Base-by-base conservation (phyloP, 2,329 filamentous ascomycete species). In the Didymella exigua region DNA sequence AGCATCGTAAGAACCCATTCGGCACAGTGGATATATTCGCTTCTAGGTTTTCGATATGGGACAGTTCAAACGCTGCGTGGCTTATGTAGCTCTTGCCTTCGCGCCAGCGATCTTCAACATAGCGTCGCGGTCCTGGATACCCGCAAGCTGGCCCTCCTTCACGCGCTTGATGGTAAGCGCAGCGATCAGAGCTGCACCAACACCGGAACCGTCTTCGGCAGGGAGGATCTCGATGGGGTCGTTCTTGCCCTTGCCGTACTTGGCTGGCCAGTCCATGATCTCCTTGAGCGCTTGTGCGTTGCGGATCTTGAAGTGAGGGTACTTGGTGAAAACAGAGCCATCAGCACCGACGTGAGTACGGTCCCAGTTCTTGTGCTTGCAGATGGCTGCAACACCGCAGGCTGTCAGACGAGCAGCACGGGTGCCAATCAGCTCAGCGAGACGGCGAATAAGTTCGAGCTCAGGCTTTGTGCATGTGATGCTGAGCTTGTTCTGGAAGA, bases 251-350 rank as follows among this genome's bases (percentile, higher is more conserved):
- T 92, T 76, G 59, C 75, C 89, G 75, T 87, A 88, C 78, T 90
- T 90, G 50, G 84, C 86, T 2, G 89, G 86, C 93, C 93, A 98
- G 81, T 96, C 93, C 31, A 99, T 86, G 63, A 99, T 97, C 81
- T 99, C 95, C 50, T 91, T 87, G 48, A 99, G 84, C 24, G 95
- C 95, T 75, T 88, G 83, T 13, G 95, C 93, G 51, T 93, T 93
- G 49, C 95, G 89, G 54, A 87, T 86, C 83, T 97, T 97, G 85
- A 99, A 99, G 79, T 96, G 90, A 11, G 95, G 95, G 79, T 99
- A 99, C 77, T 98, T 98, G 84, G 96, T 97, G 82, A 99, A 99
- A 49, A 99, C 93, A 16, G 91, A 96, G 31, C 95, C 95, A 73
- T 99, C 95, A 46, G 95, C 95, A 68, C 95, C 95, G 36, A 99